Conservation (phyloP, 306 rosid genomes). For the Senna tora region DNA sequence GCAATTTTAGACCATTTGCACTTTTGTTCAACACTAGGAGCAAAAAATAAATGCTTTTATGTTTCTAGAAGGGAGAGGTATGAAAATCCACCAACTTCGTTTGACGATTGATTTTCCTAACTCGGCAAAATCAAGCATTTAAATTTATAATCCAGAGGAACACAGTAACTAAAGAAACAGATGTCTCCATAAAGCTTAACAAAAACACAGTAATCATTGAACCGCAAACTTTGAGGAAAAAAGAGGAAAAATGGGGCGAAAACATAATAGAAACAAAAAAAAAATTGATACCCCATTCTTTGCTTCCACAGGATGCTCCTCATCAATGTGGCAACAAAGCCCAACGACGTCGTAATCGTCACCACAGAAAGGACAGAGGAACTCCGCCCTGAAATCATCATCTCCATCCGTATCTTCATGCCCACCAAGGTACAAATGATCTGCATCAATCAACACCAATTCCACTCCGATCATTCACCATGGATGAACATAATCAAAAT, state of each 20-base stretch:
- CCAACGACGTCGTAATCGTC: constrained; percentile 79
- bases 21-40: neutral
- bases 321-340: constrained; percentile 86
- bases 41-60: neutral
- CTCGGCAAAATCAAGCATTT: neutral
- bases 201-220: neutral
- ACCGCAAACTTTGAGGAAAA: neutral
- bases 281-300: constrained; percentile 59
- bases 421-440: constrained; percentile 50
- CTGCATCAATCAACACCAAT: constrained; percentile 42
- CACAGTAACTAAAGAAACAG: neutral
- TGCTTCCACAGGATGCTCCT: constrained; percentile 72
- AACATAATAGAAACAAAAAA: too few species aligned
- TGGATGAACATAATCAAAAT: neutral
- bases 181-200: neutral
- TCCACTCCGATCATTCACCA: neutral
- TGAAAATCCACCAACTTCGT: neutral
- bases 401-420: constrained; percentile 57
- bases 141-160: neutral
- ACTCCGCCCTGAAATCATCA: constrained; percentile 69
- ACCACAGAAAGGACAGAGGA: constrained; percentile 74
- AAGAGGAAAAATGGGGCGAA: neutral
- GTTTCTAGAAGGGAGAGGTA: neutral
- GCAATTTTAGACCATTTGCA: neutral
- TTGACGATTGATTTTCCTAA: neutral